Percentiles rank a stretch among this genome's conserved stretches.
Conservation (phyloP, 2,329 filamentous ascomycete genomes). For the Fusarium xyrophilum region DNA sequence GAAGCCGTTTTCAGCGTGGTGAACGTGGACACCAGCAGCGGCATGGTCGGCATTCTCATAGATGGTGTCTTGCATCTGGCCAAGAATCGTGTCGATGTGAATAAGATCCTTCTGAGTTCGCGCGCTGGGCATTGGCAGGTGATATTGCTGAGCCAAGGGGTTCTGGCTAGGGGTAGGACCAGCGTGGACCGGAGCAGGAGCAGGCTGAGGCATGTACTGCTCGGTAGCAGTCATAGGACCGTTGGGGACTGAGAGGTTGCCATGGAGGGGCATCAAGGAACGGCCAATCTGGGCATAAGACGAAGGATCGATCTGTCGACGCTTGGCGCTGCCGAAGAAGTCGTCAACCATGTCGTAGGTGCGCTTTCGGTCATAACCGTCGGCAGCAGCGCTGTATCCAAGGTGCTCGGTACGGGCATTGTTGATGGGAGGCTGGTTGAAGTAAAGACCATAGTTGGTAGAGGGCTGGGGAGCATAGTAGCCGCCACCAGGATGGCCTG, state of each 20-base stretch:
- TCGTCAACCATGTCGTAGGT: conserved; percentile 89
- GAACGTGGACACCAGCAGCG: conserved; percentile 78
- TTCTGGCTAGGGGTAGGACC: conserved; percentile 66
- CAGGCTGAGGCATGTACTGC: conserved; percentile 61
- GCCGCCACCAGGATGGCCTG: conserved; percentile 55
- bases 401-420: conserved; percentile 66
- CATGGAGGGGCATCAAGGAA: conserved; percentile 82
- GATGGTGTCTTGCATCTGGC: conserved; percentile 94
- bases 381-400: conserved; percentile 61
- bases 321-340: conserved; percentile 93
- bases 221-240: conserved; percentile 53
- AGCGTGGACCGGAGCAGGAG: conserved; percentile 58
- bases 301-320: conserved; percentile 84
- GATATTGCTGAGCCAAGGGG: conserved; percentile 72
- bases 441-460: conserved; percentile 77
- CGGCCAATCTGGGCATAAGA: conserved; percentile 94
- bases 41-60: conserved; percentile 90
- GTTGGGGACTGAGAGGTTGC: conserved; percentile 68
- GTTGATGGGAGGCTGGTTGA: conserved; percentile 69
- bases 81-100: conserved; percentile 92
- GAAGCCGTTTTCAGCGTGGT: conserved; percentile 71
- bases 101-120: conserved; percentile 93
- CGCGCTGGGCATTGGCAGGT: conserved; percentile 85
- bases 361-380: conserved; percentile 78
- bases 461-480: conserved; percentile 66